These are phyloP conservation scores for Lipomyces oligophaga DNA, from an alignment of 805 yeast genomes.

Conservation along the genomic window DNA sequence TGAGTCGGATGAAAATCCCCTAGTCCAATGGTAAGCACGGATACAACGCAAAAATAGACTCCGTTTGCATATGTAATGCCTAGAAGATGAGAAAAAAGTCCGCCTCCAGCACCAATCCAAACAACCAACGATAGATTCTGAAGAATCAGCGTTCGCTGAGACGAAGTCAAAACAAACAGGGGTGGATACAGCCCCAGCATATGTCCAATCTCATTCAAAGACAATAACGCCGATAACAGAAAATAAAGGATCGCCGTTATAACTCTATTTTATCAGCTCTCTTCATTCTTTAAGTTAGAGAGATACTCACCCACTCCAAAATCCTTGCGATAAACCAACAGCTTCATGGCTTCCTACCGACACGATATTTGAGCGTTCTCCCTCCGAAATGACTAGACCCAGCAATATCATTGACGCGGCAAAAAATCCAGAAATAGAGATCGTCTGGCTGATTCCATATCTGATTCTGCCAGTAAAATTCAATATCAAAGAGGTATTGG, in stretches of 20 bases:
- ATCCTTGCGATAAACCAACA: constrained; percentile 55
- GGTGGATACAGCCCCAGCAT: constrained; percentile 59
- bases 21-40: constrained; percentile 73
- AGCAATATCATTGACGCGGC: constrained; percentile 54
- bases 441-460: constrained; percentile 57
- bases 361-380: too few species aligned
- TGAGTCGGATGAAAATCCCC: constrained; percentile 66
- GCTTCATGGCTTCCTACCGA: too few species aligned
- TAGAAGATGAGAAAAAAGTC: constrained; percentile 48
- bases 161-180: constrained; percentile 57
- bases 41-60: constrained; percentile 66
- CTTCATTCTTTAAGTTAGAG: constrained; percentile 22
- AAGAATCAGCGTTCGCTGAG: constrained; percentile 70
- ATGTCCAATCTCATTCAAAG: constrained; percentile 62
- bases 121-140: constrained; percentile 60
- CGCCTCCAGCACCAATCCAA: constrained; percentile 70
- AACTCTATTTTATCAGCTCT: not conserved
- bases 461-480: constrained; percentile 60
- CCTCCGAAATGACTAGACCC: constrained; percentile 35
- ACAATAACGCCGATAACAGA: constrained; percentile 50
- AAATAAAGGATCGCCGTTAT: constrained; percentile 62
- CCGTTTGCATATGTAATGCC: constrained; percentile 59
- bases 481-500: constrained; percentile 64
- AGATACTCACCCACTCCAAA: constrained; percentile 54
- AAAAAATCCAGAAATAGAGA: constrained; percentile 64